phyloP scores from a whole-genome alignment of 768 basidiomycete species.

The Krasilnikovozyma curviuscula region DNA sequence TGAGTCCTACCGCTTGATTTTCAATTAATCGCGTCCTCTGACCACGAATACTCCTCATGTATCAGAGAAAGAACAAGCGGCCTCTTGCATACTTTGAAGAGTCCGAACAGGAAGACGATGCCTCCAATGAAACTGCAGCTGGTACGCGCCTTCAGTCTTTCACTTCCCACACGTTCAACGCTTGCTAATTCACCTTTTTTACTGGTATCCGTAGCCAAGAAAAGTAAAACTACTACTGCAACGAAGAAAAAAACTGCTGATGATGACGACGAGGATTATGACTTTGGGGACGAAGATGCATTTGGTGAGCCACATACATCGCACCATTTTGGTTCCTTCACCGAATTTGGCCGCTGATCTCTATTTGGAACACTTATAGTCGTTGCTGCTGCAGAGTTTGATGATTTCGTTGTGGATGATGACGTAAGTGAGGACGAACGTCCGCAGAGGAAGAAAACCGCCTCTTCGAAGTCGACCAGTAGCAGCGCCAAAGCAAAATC shows the following conservation, averaged over 20 bases:
- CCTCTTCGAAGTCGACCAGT: background rate
- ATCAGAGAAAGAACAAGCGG: constrained; percentile 14
- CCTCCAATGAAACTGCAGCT: constrained; percentile 10
- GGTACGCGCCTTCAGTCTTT: constrained; percentile 6
- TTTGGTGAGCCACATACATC: too few species aligned
- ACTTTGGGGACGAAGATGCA: constrained; percentile 4
- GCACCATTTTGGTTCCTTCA: background rate
- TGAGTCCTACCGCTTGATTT: constrained; percentile 7
- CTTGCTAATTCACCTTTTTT: background rate
- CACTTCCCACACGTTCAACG: background rate
- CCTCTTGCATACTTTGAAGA: constrained; percentile 21
- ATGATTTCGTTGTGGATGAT: background rate
- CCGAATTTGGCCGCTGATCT: background rate
- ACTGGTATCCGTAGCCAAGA: background rate
- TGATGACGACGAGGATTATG: constrained; percentile 1
- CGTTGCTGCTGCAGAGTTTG: constrained; percentile 6
- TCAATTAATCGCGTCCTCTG: background rate
- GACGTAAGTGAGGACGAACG: too few species aligned
- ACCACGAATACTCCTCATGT: background rate
- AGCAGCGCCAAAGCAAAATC: background rate
- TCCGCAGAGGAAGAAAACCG: background rate
- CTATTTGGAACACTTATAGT: background rate
- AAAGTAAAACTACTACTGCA: background rate
- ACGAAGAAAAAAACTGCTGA: background rate
- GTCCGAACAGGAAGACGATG: constrained; percentile 15